Conservation (phyloP, 805 yeast genomes). For the Priceomyces castillae region DNA sequence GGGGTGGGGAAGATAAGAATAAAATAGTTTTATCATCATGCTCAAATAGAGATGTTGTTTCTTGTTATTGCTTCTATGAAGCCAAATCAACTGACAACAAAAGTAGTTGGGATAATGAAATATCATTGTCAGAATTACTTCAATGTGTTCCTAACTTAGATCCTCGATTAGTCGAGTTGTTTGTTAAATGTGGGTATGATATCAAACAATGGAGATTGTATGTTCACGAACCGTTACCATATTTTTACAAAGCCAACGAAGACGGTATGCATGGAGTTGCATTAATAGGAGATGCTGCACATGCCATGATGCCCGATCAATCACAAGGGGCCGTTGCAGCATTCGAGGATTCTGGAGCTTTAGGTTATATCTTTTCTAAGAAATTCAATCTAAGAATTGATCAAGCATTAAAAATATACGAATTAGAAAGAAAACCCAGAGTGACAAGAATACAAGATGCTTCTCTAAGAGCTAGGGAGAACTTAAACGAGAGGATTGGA, state of each 20-base stretch:
- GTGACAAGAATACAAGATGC: conserved; percentile 30
- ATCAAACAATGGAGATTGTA: conserved; percentile 26
- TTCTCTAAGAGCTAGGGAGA: conserved; percentile 28
- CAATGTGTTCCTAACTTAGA: conserved; percentile 18
- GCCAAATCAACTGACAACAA: conserved; percentile 14
- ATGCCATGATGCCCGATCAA: conserved; percentile 22
- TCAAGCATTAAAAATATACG: conserved; percentile 20
- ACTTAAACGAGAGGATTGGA: conserved; percentile 29
- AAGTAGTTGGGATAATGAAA: conserved; percentile 22
- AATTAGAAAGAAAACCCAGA: conserved; percentile 24
- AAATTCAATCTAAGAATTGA: conserved; percentile 19
- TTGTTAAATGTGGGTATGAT: conserved; percentile 20
- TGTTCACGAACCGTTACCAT: conserved; percentile 21
- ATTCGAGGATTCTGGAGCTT: conserved; percentile 20
- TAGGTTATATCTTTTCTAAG: conserved; percentile 25
- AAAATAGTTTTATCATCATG: conserved; percentile 25
- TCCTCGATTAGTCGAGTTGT: conserved; percentile 16
- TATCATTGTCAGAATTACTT: conserved; percentile 16
- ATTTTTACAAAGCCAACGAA: conserved; percentile 19
- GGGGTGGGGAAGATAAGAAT: conserved; percentile 20
- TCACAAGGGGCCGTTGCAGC: conserved; percentile 24
- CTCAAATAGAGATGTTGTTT: conserved; percentile 18
- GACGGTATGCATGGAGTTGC: conserved; percentile 17
- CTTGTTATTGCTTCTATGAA: conserved; percentile 25
- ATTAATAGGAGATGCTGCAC: conserved; percentile 24